Evolutionary conservation across 2,329 filamentous ascomycete species (phyloP).

Genomic region (Fusarium brachygibbosum): DNA sequence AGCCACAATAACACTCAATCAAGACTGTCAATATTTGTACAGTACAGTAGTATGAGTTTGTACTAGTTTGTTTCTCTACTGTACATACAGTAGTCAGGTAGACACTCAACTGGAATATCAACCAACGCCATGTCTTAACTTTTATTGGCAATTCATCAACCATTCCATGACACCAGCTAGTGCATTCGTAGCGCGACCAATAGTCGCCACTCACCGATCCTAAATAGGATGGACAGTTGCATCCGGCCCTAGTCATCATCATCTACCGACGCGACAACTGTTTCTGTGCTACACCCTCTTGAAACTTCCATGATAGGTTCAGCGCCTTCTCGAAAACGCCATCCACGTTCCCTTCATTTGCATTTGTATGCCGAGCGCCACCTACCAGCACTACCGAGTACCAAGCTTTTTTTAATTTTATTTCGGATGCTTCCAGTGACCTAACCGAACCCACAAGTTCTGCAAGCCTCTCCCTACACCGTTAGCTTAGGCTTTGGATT

Average conservation of each 20-base stretch:
- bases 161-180: conserved; percentile 16
- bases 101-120: neutral
- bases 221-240: conserved; percentile 12
- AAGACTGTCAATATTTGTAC: neutral
- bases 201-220: neutral
- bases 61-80: neutral
- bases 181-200: conserved; percentile 23
- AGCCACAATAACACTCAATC: neutral
- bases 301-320: conserved; percentile 29
- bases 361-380: conserved; percentile 24
- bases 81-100: neutral
- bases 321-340: conserved; percentile 26
- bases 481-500: too few relatives aligned
- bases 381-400: conserved; percentile 32
- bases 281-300: conserved; percentile 11
- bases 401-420: conserved; percentile 27
- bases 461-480: neutral
- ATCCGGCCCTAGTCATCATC: conserved; percentile 2
- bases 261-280: conserved; percentile 17
- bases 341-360: conserved; percentile 5
- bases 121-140: conserved; percentile 19
- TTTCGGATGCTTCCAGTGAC: conserved; percentile 33
- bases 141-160: conserved; percentile 27
- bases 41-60: neutral
- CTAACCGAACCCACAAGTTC: neutral